Evolutionary conservation across 2,329 filamentous ascomycete genomes (phyloP).

Genomic region (Bipolaris zeicola): DNA sequence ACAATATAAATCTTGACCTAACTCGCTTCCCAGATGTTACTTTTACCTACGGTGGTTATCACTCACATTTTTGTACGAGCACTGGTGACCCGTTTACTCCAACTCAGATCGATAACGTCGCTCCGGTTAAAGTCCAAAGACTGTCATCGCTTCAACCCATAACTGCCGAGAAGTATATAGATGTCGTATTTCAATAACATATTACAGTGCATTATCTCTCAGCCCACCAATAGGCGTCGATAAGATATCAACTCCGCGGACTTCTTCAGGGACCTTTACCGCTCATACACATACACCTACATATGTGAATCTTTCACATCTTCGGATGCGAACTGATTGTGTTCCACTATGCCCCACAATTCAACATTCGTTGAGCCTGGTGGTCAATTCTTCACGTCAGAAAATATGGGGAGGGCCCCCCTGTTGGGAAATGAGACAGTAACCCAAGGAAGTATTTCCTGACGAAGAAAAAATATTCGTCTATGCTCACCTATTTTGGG

Average conservation of each 20-base stretch:
- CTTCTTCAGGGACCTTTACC: background rate
- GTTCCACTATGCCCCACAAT: background rate
- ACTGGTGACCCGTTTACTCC: too few relatives aligned
- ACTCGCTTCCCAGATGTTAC: too few relatives aligned
- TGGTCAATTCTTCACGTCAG: background rate
- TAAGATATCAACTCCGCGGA: background rate
- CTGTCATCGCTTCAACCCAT: too few relatives aligned
- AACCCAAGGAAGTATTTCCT: background rate
- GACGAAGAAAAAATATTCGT: background rate
- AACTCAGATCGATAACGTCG: too few relatives aligned
- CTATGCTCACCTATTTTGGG: background rate
- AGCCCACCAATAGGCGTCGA: background rate
- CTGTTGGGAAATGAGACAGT: background rate
- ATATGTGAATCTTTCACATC: background rate
- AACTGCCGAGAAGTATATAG: too few relatives aligned
- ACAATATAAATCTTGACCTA: too few relatives aligned
- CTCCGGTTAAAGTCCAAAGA: too few relatives aligned
- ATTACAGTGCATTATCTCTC: background rate
- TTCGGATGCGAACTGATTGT: background rate
- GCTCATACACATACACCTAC: background rate
- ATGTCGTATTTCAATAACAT: too few relatives aligned
- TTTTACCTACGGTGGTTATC: too few relatives aligned
- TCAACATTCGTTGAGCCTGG: background rate
- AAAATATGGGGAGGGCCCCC: background rate
- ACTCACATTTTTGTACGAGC: too few relatives aligned